These are phyloP conservation scores for Steccherinum ochraceum DNA, from an alignment of 768 basidiomycete species.

Conservation along the genomic window DNA sequence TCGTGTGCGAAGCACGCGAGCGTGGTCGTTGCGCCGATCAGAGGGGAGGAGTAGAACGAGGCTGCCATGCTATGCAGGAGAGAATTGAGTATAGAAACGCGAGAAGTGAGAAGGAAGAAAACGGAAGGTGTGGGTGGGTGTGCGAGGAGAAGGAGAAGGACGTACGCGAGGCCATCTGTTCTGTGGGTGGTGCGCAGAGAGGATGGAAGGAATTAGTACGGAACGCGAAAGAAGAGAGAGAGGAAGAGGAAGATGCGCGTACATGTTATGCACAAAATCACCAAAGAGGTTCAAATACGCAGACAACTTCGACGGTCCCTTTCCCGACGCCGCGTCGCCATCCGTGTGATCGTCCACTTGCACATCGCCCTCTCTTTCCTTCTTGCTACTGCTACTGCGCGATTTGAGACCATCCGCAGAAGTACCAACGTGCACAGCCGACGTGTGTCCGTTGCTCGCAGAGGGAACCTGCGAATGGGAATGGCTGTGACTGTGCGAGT, in stretches of 20 bases:
- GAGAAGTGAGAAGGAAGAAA: conserved; percentile 1
- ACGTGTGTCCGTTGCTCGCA: conserved; percentile 29
- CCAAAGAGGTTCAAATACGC: conserved; percentile 92
- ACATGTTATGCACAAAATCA: conserved; percentile 95
- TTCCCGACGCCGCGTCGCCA: conserved; percentile 13
- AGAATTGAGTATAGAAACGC: conserved; percentile 12
- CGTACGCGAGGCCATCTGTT: conserved; percentile 89
- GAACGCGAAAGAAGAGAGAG: conserved; percentile 14
- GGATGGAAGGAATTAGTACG: not conserved
- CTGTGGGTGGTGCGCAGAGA: conserved; percentile 34
- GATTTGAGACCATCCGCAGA: conserved; percentile 44
- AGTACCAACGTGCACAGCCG: conserved; percentile 38
- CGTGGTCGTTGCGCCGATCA: conserved; percentile 92
- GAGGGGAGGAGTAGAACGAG: conserved; percentile 93
- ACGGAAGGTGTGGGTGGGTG: conserved; percentile 3
- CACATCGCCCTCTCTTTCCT: conserved; percentile 25
- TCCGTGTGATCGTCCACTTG: conserved; percentile 18
- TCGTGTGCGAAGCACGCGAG: conserved; percentile 93
- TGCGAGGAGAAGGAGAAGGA: conserved; percentile 14
- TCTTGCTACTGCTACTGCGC: conserved; percentile 20
- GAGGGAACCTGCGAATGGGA: conserved; percentile 49
- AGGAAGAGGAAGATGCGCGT: conserved; percentile 20
- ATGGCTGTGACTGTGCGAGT: conserved; percentile 51
- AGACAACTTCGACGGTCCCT: conserved; percentile 73
- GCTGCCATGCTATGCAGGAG: conserved; percentile 70